A percentile compares a stretch with the other conserved stretches of the same genome.
These are phyloP conservation scores for Phytophthora syringae DNA, from an alignment of 352 stramenopile genomes.

Conservation along the genomic window DNA sequence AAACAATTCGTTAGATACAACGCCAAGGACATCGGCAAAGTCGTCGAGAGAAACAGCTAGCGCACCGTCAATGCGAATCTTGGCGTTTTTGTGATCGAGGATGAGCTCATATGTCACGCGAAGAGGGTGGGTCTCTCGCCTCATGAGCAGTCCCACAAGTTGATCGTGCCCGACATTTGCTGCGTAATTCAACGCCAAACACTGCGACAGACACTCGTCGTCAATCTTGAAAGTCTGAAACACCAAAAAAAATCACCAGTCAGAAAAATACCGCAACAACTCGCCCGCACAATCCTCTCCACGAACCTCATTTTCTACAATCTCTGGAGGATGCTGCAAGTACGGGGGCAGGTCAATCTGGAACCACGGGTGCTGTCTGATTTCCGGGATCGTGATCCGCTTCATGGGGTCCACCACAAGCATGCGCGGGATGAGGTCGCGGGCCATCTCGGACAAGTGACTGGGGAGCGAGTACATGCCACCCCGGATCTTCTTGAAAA, in stretches of 20 bases:
- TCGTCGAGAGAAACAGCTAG: constrained; percentile 4
- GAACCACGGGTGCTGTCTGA: constrained; percentile 98
- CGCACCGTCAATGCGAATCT: constrained; percentile 90
- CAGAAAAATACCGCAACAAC: not conserved
- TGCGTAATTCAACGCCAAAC: constrained; percentile 61
- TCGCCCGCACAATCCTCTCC: not conserved
- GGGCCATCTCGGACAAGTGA: constrained; percentile 96
- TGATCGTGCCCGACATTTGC: constrained; percentile 62
- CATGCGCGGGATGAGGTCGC: constrained; percentile 98
- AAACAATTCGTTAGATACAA: not conserved
- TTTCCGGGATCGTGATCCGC: constrained; percentile 98
- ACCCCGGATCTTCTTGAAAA: constrained; percentile 99
- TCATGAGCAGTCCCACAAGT: constrained; percentile 59
- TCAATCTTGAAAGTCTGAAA: constrained; percentile 81
- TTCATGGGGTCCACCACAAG: constrained; percentile 99
- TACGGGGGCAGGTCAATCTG: constrained; percentile 98
- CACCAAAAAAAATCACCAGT: not conserved
- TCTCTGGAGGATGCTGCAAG: constrained; percentile 94
- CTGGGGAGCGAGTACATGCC: constrained; percentile 98
- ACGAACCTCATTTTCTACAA: constrained; percentile 95
- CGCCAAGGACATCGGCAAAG: not conserved
- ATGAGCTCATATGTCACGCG: constrained; percentile 98
- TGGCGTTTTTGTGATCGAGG: constrained; percentile 97
- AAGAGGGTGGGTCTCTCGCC: constrained; percentile 75
- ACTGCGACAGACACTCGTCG: constrained; percentile 72